Base-by-base conservation (phyloP, 192 early-diverging fungal genomes). In the Chytriomyces confervae region DNA sequence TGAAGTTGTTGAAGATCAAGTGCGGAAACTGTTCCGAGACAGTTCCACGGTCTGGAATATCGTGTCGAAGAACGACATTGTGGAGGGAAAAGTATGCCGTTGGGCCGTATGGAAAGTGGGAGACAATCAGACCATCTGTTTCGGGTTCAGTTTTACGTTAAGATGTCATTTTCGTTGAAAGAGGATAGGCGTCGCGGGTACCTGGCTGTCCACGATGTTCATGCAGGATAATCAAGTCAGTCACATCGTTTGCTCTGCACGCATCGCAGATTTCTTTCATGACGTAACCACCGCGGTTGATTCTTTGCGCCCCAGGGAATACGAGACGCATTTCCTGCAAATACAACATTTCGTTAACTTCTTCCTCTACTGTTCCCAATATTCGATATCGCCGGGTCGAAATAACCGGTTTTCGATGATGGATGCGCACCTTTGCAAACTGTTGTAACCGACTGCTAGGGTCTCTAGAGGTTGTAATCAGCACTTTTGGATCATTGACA, bases 21-120 rank as follows among this genome's bases (percentile, higher is more conserved):
- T 99, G 97, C 47, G 97, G 97, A 81, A 89, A 98, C 49, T 95
- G 96, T 84, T 99, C 96, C 4, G 96, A 98, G 27, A 99, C 93
- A 27, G 95, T 98, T 67, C 97, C 97, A 69, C 94, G 88, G 79
- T 98, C 93, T 76, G 94, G 91, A 80, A 99, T 97, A 83, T 99
- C 97, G 84, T 99, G 97, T 18, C 97, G 90, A 72, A 99, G 84
- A 1, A 98, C 96, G 47, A 99, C 96, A 77, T 99, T 98, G 87
- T 96, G 95, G 66, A 99, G 87, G 16, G 96, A 94, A 84, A 99
- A 99, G 84, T 95, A 95, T n/a, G 96, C 96, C 0, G 97, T 99
- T 16, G 97, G 97, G 47, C 97, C 97, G 84, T 99, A 96, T 53
- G 97, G 97, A 76, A 99, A 93, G 79, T 99, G 97, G 76, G 89